Evolutionary conservation across 2,329 filamentous ascomycete species (phyloP).

Genomic region (Clonostachys chloroleuca): DNA sequence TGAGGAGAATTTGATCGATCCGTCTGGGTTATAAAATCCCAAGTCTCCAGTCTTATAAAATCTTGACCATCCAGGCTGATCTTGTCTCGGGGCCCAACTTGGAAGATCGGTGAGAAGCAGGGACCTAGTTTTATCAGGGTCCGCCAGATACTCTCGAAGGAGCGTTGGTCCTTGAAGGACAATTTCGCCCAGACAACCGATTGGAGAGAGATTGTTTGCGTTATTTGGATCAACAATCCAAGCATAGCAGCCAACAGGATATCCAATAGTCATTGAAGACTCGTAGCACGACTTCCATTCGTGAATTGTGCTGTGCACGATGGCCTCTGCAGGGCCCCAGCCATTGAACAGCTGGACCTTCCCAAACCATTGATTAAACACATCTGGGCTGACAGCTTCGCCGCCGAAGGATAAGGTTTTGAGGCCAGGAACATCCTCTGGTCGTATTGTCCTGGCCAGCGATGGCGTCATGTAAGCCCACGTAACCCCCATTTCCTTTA

Average conservation of each 20-base stretch:
- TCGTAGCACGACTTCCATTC: constrained; percentile 7
- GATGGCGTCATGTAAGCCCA: constrained; percentile 5
- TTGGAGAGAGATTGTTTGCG: constrained; percentile 15
- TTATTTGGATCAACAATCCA: constrained; percentile 20
- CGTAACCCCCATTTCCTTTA: constrained; percentile 7
- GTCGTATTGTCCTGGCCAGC: constrained; percentile 1
- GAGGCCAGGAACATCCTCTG: constrained; percentile 4
- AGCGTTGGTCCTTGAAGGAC: constrained; percentile 25
- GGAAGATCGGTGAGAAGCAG: constrained; percentile 33
- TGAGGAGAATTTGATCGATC: constrained; percentile 18
- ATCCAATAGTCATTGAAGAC: constrained; percentile 7
- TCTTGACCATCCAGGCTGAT: not conserved
- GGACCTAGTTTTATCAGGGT: constrained; percentile 41
- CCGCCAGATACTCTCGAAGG: constrained; percentile 41
- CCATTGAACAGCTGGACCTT: constrained; percentile 27
- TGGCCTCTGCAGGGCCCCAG: constrained; percentile 13
- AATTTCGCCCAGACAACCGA: constrained; percentile 25
- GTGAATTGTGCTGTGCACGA: constrained; percentile 11
- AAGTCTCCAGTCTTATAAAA: constrained; percentile 44
- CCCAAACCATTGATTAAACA: constrained; percentile 5
- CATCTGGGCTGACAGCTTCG: constrained; percentile 24
- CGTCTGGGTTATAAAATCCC: constrained; percentile 29
- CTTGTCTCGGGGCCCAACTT: not conserved
- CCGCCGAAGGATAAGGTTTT: constrained; percentile 9
- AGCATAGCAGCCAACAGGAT: constrained; percentile 1